phyloP scores from a whole-genome alignment of 164 flowering plant genomes.

The Dillenia turbinata region DNA sequence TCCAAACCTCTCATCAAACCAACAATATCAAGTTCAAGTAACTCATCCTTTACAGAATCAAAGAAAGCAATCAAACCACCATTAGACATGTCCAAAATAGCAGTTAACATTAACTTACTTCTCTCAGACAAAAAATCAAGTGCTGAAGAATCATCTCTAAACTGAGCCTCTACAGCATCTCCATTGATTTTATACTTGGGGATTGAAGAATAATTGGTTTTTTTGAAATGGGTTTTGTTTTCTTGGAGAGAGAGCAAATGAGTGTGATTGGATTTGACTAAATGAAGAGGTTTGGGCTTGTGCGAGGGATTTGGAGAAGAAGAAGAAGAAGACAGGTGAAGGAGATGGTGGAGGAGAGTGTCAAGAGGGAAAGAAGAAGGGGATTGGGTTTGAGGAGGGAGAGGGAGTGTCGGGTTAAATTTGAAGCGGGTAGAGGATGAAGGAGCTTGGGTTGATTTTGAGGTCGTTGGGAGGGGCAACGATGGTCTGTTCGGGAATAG shows the following conservation, averaged over 20 bases:
- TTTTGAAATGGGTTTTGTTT: constrained; percentile 14
- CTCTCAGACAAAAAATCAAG: constrained; percentile 48
- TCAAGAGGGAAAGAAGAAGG: constrained; percentile 59
- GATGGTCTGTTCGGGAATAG: constrained; percentile 55
- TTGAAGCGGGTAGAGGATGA: constrained; percentile 26
- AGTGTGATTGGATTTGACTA: constrained; percentile 10
- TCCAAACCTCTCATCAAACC: constrained; percentile 71
- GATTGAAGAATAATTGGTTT: constrained; percentile 20
- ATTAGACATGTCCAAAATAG: constrained; percentile 41
- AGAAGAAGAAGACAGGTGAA: constrained; percentile 37
- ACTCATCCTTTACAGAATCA: constrained; percentile 41
- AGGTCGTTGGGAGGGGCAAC: constrained; percentile 33
- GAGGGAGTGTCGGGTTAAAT: constrained; percentile 51
- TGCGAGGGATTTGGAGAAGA: constrained; percentile 11
- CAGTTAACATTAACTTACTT: constrained; percentile 46
- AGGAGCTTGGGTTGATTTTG: constrained; percentile 21
- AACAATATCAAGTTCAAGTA: constrained; percentile 49
- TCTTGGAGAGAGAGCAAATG: constrained; percentile 21
- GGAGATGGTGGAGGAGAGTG: constrained; percentile 68
- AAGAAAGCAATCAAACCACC: constrained; percentile 38
- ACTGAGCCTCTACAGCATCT: constrained; percentile 9
- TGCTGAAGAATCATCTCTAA: constrained; percentile 9
- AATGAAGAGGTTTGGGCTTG: constrained; percentile 6
- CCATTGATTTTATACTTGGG: constrained; percentile 11
- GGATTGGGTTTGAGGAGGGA: constrained; percentile 35